Conservation (phyloP, 2,329 filamentous ascomycete species). For the Claviceps africana region DNA sequence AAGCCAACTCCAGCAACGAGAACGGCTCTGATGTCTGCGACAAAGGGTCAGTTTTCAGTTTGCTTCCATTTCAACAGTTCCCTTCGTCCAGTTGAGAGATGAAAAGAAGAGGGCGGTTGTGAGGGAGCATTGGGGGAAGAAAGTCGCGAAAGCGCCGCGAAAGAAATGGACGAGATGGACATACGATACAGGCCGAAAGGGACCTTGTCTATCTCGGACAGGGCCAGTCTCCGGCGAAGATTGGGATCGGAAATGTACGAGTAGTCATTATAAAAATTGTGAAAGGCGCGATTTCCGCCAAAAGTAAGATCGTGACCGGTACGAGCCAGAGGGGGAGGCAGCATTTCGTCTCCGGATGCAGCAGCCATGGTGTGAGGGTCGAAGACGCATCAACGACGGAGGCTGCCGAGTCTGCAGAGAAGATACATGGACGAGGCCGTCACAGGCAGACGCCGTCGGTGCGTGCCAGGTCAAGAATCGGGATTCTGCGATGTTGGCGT, state of each 20-base stretch:
- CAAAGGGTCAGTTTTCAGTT: neutral
- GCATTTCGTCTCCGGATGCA: constrained; percentile 22
- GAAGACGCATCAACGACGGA: constrained; percentile 5
- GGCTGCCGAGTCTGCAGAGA: constrained; percentile 6
- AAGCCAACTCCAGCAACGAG: constrained; percentile 70
- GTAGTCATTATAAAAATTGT: constrained; percentile 61
- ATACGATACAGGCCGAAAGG: constrained; percentile 58
- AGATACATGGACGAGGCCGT: constrained; percentile 13
- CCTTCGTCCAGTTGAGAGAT: no score
- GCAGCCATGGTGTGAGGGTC: constrained; percentile 15
- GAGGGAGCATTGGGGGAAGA: no score
- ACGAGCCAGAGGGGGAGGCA: constrained; percentile 27
- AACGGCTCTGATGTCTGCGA: constrained; percentile 50
- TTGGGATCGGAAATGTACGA: constrained; percentile 58
- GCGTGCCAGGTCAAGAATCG: neutral
- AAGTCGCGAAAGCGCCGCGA: neutral
- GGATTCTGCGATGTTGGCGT: neutral
- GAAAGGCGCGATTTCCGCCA: constrained; percentile 55
- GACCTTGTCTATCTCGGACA: constrained; percentile 69
- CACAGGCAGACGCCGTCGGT: neutral
- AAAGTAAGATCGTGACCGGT: constrained; percentile 28
- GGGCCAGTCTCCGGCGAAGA: constrained; percentile 57
- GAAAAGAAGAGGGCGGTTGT: neutral
- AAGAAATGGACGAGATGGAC: constrained; percentile 9
- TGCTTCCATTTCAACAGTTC: neutral